Evolutionary conservation across 192 early-diverging fungal genomes (phyloP), one percentile per base, ranked within the genome.

Genomic region (Coemansia sp.): DNA sequence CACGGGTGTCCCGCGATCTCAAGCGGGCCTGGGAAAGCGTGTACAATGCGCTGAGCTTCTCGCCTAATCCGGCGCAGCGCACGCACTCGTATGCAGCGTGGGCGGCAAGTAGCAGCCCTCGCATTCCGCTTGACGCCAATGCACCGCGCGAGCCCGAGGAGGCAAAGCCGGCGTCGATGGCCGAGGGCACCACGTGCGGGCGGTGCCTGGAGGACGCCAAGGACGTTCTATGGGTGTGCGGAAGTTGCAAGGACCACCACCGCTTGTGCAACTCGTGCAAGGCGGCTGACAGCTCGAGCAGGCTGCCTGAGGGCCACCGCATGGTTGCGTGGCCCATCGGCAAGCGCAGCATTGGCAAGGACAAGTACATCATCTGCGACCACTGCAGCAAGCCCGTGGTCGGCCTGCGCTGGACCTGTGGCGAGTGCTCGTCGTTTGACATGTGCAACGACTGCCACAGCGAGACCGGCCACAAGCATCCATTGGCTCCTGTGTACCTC

Each of bases 361-460:
- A 49, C 48, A 66, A 73, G 51, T 73, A 72, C 52, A 70, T 89
- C n/a, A 63, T 79, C 45, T 89, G 87, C 66, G 83, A 89, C 68
- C 32, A 59, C 25, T 89, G 87, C 70, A 50, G 63, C 25, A 70
- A 65, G 47, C 73, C 72, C 11, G 85, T 85, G 8, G 66, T 70
- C 8, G 73, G 70, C 2, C 56, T 79, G 24, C 75, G 83, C 37
- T 86, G 83, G 83, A 72, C 79, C 57, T 90, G 89, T 59, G 43
- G 3, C 15, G 79, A 84, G 52, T 91, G 89, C 57, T 19, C 63
- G 21, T 77, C 87, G 50, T 89, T 82, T 67, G 89, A 91, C 69
- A 60, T 85, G 11, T 90, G 89, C 61, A 81, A 74, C 49, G 86
- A 84, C 56, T 91, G 89, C 41, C 79, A 82, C 60, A 62, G 72